Base-by-base conservation (phyloP, 2,329 filamentous ascomycete genomes). In the Capronia americana region DNA sequence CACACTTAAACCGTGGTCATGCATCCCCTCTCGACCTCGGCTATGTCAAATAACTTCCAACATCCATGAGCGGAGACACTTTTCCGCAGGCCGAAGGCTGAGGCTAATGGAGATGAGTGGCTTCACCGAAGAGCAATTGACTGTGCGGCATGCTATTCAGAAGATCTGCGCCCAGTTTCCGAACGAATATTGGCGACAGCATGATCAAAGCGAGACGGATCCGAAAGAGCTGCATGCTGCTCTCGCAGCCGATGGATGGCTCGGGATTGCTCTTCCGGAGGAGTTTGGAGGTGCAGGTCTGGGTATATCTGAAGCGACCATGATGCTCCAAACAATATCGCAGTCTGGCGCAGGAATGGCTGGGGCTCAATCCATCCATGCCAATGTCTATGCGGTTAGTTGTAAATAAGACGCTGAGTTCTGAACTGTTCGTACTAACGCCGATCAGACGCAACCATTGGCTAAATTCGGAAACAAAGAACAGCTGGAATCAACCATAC, bases 311-410 rank as follows among this genome's bases (percentile, higher is more conserved):
- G 92, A 95, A 75, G 92, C 92, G 0, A 92, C 89, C 0, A 91
- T 94, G 85, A 94, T 95, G 91, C 85, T 95, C 82, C 92, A 96
- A 73, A 91, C 91, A 1, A 91, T 93, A 64, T 82, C 89, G 0
- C 90, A 93, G 79, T 89, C 87, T 1, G 92, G 92, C 0, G 92
- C 92, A 3, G 92, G 92, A 3, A 92, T 95, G 82, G 90, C 90
- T 17, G 87, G 87, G 0, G 86, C 87, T 1, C 86, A 88, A 72
- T 83, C 85, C 1, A 85, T 88, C 41, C 86, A 88, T 73, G 86
- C 85, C 57, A 89, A 89, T 67, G 88, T 92, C 11, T 92, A 92
- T 74, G 90, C 89, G 14, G 60, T 62, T 4, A 48, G 60, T 23
- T 26, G 1, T 14, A 54, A 46, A 24, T 56, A 20, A 7, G 23